These are phyloP conservation scores for Pseudozyma tsukubaensis DNA, from an alignment of 1,284 basidiomycete genomes.

Conservation along the genomic window DNA sequence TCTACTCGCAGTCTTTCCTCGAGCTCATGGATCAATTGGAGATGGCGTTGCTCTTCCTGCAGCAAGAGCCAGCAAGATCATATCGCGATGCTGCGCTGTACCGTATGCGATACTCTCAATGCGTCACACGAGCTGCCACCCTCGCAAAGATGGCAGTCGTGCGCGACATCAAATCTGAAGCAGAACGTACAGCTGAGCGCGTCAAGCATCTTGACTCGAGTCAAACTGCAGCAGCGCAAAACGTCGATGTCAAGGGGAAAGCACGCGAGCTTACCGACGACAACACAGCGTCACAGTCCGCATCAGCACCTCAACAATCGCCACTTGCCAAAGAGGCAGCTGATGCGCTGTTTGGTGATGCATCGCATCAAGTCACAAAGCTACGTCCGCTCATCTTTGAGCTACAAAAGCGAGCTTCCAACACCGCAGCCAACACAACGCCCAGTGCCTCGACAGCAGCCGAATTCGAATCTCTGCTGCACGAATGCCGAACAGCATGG, in stretches of 20 bases:
- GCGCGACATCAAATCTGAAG: constrained; percentile 22
- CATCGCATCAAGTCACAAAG: constrained; percentile 27
- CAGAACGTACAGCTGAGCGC: constrained; percentile 13
- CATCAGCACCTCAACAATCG: neutral
- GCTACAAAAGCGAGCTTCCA: constrained; percentile 34
- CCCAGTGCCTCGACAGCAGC: constrained; percentile 32
- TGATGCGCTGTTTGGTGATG: constrained; percentile 16
- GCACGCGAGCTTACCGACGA: constrained; percentile 17
- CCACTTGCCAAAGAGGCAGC: neutral
- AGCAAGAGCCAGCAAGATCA: constrained; percentile 32
- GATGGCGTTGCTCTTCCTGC: constrained; percentile 58
- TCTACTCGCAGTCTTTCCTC: constrained; percentile 54
- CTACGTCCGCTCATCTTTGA: constrained; percentile 49
- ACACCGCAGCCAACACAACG: constrained; percentile 4
- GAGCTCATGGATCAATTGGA: constrained; percentile 61
- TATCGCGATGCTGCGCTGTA: constrained; percentile 62
- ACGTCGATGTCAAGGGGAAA: constrained; percentile 23
- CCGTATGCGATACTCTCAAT: constrained; percentile 62
- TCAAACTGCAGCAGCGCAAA: neutral
- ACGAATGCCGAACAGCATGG: constrained; percentile 54
- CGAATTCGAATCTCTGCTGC: constrained; percentile 51
- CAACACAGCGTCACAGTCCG: neutral
- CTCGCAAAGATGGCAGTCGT: constrained; percentile 54
- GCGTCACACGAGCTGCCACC: constrained; percentile 53
- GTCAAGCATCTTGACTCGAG: constrained; percentile 36